A percentile compares a stretch with the other conserved stretches of the same genome.
These are phyloP conservation scores for Arabis hirsuta DNA, from an alignment of 345 rosid genomes.

Conservation along the genomic window DNA sequence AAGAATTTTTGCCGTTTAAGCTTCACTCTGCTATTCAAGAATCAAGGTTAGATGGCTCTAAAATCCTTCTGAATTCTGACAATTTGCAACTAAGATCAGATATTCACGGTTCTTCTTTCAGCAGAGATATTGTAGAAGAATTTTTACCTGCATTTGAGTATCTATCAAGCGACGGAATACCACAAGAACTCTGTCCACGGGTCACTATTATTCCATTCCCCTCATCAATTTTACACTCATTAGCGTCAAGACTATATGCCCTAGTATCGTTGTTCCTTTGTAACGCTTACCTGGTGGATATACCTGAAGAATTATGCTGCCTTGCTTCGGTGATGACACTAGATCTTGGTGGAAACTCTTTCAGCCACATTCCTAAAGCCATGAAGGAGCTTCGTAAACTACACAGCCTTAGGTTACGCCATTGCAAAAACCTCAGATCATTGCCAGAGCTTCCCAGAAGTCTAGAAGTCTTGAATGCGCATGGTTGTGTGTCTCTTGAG, in stretches of 20 bases:
- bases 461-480: conserved; percentile 19
- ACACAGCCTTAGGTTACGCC: conserved; percentile 15
- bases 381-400: conserved; percentile 32
- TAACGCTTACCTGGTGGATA: not conserved
- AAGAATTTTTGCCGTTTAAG: not conserved
- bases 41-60: not conserved
- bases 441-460: conserved; percentile 36
- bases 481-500: conserved; percentile 31
- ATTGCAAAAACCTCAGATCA: conserved; percentile 32
- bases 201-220: not conserved
- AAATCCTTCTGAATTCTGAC: not conserved
- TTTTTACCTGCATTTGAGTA: not conserved
- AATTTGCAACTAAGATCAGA: not conserved
- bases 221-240: conserved; percentile 7
- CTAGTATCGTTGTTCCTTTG: conserved; percentile 12
- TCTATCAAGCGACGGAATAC: too few relatives aligned
- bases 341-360: conserved; percentile 31
- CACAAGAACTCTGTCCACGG: not conserved
- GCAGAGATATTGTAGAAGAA: conserved; percentile 15
- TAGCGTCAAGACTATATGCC: conserved; percentile 10
- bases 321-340: conserved; percentile 1
- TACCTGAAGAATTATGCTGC: conserved; percentile 31
- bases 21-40: conserved; percentile 21
- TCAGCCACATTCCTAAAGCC: conserved; percentile 32
- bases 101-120: not conserved